Base-by-base conservation (phyloP, 345 rosid genomes). In the Eucalyptus leucophloia region DNA sequence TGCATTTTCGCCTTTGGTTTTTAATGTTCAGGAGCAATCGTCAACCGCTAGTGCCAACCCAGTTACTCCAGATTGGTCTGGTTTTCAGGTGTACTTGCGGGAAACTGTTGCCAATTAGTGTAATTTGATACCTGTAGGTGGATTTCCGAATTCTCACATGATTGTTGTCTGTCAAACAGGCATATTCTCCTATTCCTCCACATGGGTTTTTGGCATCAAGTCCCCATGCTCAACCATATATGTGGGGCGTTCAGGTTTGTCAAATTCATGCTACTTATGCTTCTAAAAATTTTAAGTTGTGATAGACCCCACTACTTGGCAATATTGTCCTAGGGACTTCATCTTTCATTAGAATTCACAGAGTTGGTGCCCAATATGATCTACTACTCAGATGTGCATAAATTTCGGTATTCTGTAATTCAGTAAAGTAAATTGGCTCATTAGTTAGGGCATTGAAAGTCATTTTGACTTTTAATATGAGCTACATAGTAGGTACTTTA, bases 231-330 rank as follows among this genome's bases (percentile, higher is more conserved):
- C 99, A 94, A 89, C 99, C 99, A 89, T 98, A 98, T 90, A 97
- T 98, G 99, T 98, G 99, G 99, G 99, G 99, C 8, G 99, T 98
- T 90, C 99, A 98, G 99, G 99, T 98, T 94, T 86, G 40, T 88
- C 82, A 18, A 51, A 86, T 89, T 88, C 87, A 65, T 87, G 30
- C 50, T 56, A 24, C 83, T 72, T 47, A 14, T 30, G 85, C 23
- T 88, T 44, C 26, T 37, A 51, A 37, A 53, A 60, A 53, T 60
- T 30, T 90, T n/a, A 49, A 51, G 13, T 54, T 26, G 16, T 53
- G 18, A 62, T 37, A 72, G 83, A 19, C 45, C 83, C 45, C 45
- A 37, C 42, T 72, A 19, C 26, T 72, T 72, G 81, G 81, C 24
- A 18, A 69, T 69, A 21, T 11, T 72, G 83, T 72, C 45, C 83